phyloP scores from a whole-genome alignment of 2,329 filamentous ascomycete genomes.

The Botrytis tulipae region DNA sequence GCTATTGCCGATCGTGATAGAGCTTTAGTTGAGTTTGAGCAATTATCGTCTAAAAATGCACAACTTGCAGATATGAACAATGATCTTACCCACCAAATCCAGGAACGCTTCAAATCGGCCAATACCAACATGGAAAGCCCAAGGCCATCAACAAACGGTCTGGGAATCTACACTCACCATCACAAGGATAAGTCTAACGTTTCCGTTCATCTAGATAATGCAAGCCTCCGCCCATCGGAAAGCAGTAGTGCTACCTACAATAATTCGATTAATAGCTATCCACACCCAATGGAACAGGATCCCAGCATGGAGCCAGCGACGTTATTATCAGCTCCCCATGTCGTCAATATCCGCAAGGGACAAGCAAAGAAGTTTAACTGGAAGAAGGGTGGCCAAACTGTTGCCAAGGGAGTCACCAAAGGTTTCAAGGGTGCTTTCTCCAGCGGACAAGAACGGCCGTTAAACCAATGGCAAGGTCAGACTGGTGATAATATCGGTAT shows the following conservation, averaged over 20 bases:
- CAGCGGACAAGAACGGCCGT: constrained; percentile 52
- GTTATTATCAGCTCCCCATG: constrained; percentile 63
- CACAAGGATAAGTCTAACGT: constrained; percentile 49
- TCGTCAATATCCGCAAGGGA: constrained; percentile 91
- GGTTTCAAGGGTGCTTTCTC: constrained; percentile 85
- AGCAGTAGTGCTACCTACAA: constrained; percentile 40
- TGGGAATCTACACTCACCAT: constrained; percentile 60
- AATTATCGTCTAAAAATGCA: constrained; percentile 88
- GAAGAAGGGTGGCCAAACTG: constrained; percentile 93
- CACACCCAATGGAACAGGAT: constrained; percentile 39
- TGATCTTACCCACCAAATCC: constrained; percentile 89
- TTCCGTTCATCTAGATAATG: constrained; percentile 37
- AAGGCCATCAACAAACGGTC: constrained; percentile 46
- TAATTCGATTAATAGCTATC: constrained; percentile 34
- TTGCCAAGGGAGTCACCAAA: constrained; percentile 92
- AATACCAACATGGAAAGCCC: constrained; percentile 49
- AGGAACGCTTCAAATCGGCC: constrained; percentile 85
- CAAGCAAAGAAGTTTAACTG: constrained; percentile 95
- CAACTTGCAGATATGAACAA: constrained; percentile 95
- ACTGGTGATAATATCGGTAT: constrained; percentile 64
- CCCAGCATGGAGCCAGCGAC: constrained; percentile 37
- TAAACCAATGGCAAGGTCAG: constrained; percentile 51
- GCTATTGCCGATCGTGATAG: constrained; percentile 86
- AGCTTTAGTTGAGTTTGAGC: constrained; percentile 92
- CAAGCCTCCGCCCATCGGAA: constrained; percentile 42